Evolutionary conservation across 2,329 filamentous ascomycete species (phyloP).

Genomic region (Cladosporium sp.): DNA sequence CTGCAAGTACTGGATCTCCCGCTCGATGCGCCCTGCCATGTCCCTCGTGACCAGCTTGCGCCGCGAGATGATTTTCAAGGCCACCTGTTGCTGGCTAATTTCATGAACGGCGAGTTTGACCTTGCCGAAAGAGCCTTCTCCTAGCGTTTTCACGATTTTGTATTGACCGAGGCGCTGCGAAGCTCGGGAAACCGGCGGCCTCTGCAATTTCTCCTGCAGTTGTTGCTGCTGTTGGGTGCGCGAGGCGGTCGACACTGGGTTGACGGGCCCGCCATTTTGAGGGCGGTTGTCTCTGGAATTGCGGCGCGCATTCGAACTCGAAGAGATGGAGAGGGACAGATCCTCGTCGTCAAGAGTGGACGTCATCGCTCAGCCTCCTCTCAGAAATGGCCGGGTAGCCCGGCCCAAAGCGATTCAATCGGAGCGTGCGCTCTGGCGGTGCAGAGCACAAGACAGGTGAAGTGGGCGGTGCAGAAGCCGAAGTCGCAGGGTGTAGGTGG

Average conservation of each 20-base stretch:
- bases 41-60: slow-evolving; percentile 95
- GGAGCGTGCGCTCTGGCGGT: slow-evolving; percentile 1
- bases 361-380: slow-evolving; percentile 27
- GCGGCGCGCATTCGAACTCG: slow-evolving; percentile 21
- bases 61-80: slow-evolving; percentile 93
- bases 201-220: not conserved
- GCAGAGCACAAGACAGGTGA: slow-evolving; percentile 1
- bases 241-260: slow-evolving; percentile 35
- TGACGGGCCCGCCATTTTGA: slow-evolving; percentile 31
- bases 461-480: not conserved
- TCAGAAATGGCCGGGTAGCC: slow-evolving; percentile 4
- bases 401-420: slow-evolving; percentile 3
- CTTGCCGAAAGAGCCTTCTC: slow-evolving; percentile 97
- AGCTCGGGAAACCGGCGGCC: slow-evolving; percentile 22
- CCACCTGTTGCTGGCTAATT: slow-evolving; percentile 89
- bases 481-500: not conserved
- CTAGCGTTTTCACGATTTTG: slow-evolving; percentile 81
- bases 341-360: slow-evolving; percentile 38
- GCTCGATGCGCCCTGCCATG: slow-evolving; percentile 95
- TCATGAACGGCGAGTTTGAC: slow-evolving; percentile 94
- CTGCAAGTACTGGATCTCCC: slow-evolving; percentile 97
- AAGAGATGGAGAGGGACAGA: slow-evolving; percentile 34
- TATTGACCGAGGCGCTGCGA: slow-evolving; percentile 75
- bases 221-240: slow-evolving; percentile 13
- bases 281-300: slow-evolving; percentile 22